These are phyloP conservation scores for Brasilioporus rufonigricans DNA, from an alignment of 768 basidiomycete species.

Conservation along the genomic window DNA sequence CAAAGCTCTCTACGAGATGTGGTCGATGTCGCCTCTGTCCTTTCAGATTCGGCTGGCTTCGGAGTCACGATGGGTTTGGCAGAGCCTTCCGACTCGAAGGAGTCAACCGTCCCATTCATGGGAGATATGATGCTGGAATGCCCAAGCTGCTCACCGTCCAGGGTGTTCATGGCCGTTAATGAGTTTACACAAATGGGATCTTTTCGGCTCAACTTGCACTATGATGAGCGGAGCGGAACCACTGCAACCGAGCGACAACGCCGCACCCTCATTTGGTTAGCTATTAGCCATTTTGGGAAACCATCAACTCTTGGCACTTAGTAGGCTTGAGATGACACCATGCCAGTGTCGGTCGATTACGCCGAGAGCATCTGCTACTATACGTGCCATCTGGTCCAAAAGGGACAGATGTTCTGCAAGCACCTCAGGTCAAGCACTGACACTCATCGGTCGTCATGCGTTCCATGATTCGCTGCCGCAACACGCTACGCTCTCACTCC, in stretches of 20 bases:
- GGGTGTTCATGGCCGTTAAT: constrained; percentile 2
- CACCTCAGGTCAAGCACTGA: background rate
- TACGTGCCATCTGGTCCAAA: background rate
- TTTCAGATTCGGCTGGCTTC: background rate
- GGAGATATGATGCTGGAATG: background rate
- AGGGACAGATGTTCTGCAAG: background rate
- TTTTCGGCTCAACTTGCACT: background rate
- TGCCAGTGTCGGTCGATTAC: too few species aligned
- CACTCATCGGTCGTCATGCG: background rate
- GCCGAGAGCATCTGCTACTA: background rate
- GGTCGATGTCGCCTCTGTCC: constrained; percentile 9
- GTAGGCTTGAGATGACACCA: background rate
- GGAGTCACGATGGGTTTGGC: background rate
- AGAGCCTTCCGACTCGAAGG: too few species aligned
- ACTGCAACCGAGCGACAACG: too few species aligned
- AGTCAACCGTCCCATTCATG: background rate
- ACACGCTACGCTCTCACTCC: background rate
- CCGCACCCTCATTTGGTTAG: too few species aligned
- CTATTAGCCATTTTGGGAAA: too few species aligned
- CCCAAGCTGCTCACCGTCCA: background rate
- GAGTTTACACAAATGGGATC: background rate
- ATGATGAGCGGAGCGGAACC: too few species aligned
- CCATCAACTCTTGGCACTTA: too few species aligned
- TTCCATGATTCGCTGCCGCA: background rate
- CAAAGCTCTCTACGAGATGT: constrained; percentile 53